Evolutionary conservation across 768 basidiomycete genomes (phyloP), one percentile per base, ranked within the genome.

Genomic region (Punctularia strigosozonata): DNA sequence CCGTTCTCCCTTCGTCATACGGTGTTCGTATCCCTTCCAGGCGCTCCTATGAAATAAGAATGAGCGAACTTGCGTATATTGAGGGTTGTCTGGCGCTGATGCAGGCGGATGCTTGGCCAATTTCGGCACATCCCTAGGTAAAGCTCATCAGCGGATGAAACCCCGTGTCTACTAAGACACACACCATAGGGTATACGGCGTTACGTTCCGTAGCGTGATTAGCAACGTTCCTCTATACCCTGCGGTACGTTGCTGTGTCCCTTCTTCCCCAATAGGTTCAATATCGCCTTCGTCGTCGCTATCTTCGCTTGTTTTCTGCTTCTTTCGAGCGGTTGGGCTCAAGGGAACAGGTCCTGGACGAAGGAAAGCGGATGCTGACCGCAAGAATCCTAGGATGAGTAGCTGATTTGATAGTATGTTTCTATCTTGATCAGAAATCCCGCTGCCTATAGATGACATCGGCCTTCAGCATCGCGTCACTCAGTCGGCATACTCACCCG

Each of bases 1-100:
- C 54, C 73, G 68, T 62, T 73, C 87, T 4, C 92, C 92, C 51
- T 90, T 83, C 3, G 94, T 95, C 78, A 94, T 83, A n/a, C 87
- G 66, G 55, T 98, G 94, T 48, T 80, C 80, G 50, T 97, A 98
- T 1, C 87, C 89, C 35, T 71, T 73, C 77, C 89, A 98, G 0
- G 62, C 45, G 7, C 56, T 55, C 30, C 84, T 66, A 30, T 75
- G 63, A 53, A 98, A 97, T 14, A 56, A 64, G 56, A 92, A 97
- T 1, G 89, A 92, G 21, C 86, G 73, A 14, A 89, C 55, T 8
- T 82, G 66, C 2, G 57, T 68, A 53, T 82, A 98, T 4, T 57
- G 61, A 4, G 86, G 83, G 52, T 80, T 83, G 3, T 61, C 52
- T 12, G 61, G 56, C 17, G 64, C 54, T 18, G 73, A 67, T 13